Base-by-base conservation (phyloP, 352 stramenopile genomes). In the Elongisporangium undulatum region DNA sequence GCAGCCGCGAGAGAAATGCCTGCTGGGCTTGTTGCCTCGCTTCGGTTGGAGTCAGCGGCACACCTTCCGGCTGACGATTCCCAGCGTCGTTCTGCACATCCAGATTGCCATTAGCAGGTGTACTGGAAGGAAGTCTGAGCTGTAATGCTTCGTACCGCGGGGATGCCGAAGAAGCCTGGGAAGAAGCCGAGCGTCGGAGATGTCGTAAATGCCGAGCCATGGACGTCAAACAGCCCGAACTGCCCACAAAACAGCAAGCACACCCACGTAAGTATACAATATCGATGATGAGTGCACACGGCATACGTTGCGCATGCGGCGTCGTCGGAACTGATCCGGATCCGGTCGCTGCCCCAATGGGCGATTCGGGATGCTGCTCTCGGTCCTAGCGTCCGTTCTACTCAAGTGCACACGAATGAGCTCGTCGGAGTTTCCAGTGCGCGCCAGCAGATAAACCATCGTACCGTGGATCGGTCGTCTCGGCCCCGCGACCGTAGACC, bases 131-230 rank as follows among this genome's bases (percentile, higher is more conserved):
- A 60, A 15, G 19, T 56, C 51, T 34, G 22, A n/a, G 7, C 16
- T 20, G 52, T 49, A 3, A 51, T 6, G 66, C 8, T 34, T 34
- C 72, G 41, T 73, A 81, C 74, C 29, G 79, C 70, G 20, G 71
- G 74, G 19, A 87, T 65, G 10, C 84, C 81, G 63, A 97, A 96
- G 49, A 95, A 77, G 13, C 84, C 86, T 13, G 89, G 85, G 57
- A 95, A 94, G 75, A 94, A 95, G 4, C 85, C 85, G 17, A 94
- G 74, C 4, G 79, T 87, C 16, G 86, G 78, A 9, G 82, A 89
- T 66, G 87, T 83, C 12, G 72, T 64, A 39, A 85, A 82, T 2
- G 58, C 54, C 20, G 64, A 68, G 16, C 62, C 66, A 55, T 77
- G 68, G 24, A 64, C 64, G 26, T 68, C 73, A 38, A 71, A 80